Conservation (phyloP, 2,329 filamentous ascomycete species). For the Stagonosporopsis vannaccii region DNA sequence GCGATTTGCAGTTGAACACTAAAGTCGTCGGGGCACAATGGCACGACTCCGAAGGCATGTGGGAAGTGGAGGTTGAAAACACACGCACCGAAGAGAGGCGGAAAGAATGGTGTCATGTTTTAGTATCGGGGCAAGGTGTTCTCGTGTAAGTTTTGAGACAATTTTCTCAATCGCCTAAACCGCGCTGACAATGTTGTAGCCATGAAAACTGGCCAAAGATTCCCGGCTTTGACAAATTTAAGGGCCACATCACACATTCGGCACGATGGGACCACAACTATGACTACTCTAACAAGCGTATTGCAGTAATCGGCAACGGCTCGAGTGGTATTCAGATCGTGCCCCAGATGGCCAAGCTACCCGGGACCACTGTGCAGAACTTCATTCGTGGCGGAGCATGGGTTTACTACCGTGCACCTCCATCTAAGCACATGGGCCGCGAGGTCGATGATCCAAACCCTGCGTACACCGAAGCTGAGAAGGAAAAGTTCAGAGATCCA, state of each 20-base stretch:
- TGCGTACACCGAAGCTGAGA: constrained; percentile 28
- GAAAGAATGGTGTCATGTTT: constrained; percentile 26
- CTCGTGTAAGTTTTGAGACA: constrained; percentile 24
- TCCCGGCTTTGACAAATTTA: constrained; percentile 55
- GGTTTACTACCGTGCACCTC: constrained; percentile 31
- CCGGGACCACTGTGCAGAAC: constrained; percentile 28
- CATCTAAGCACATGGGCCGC: constrained; percentile 31
- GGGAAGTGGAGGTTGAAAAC: constrained; percentile 46
- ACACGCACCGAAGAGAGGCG: constrained; percentile 15
- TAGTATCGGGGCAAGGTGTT: constrained; percentile 32
- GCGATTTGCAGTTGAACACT: constrained; percentile 42
- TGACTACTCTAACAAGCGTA: constrained; percentile 27
- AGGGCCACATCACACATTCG: constrained; percentile 61
- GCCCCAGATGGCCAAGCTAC: constrained; percentile 28
- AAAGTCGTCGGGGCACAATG: constrained; percentile 47
- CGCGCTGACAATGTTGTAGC: constrained; percentile 3
- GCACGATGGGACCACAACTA: constrained; percentile 59
- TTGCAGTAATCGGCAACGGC: constrained; percentile 33
- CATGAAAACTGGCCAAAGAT: constrained; percentile 54
- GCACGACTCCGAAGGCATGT: constrained; percentile 46
- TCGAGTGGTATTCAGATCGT: constrained; percentile 31
- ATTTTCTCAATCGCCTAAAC: constrained; percentile 8
- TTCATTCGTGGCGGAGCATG: constrained; percentile 30
- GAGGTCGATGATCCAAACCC: constrained; percentile 32
- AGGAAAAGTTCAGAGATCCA: constrained; percentile 27